Evolutionary conservation across 306 rosid species (phyloP).

Genomic region (Quillaja saponaria): DNA sequence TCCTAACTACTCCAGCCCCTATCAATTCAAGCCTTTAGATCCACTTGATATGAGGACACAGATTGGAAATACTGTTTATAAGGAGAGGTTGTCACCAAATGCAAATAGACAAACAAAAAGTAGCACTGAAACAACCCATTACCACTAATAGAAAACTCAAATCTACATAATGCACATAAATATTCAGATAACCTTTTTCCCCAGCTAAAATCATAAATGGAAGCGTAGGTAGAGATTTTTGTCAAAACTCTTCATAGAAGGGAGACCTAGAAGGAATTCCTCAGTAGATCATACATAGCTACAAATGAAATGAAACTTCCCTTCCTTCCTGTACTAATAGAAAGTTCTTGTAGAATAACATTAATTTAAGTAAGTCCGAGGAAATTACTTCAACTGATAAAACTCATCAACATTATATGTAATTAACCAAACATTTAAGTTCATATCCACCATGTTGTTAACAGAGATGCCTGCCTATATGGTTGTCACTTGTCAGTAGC

Average conservation of each 20-base stretch:
- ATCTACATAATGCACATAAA: conserved; percentile 3
- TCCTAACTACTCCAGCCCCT: background rate
- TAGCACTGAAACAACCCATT: background rate
- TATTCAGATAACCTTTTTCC: conserved; percentile 7
- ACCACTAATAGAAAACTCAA: background rate
- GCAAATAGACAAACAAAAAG: background rate
- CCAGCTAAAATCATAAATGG: too few relatives aligned
- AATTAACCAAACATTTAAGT: too few relatives aligned
- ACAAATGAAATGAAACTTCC: background rate
- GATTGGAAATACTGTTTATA: background rate
- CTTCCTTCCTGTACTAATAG: background rate
- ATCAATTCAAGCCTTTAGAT: background rate
- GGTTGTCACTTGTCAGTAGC: background rate
- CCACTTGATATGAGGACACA: background rate
- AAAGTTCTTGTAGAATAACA: background rate
- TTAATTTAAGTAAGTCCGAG: too few relatives aligned
- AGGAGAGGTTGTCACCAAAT: background rate
- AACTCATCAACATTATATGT: background rate
- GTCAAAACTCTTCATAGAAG: conserved; percentile 1
- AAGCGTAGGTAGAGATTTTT: too few relatives aligned
- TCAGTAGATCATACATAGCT: background rate
- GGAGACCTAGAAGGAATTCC: background rate
- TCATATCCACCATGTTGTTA: conserved; percentile 3
- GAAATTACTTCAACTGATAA: background rate
- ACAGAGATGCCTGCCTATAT: background rate